These are phyloP conservation scores for Aspergillus ochraceus DNA, from an alignment of 2,329 filamentous ascomycete genomes.

Conservation along the genomic window DNA sequence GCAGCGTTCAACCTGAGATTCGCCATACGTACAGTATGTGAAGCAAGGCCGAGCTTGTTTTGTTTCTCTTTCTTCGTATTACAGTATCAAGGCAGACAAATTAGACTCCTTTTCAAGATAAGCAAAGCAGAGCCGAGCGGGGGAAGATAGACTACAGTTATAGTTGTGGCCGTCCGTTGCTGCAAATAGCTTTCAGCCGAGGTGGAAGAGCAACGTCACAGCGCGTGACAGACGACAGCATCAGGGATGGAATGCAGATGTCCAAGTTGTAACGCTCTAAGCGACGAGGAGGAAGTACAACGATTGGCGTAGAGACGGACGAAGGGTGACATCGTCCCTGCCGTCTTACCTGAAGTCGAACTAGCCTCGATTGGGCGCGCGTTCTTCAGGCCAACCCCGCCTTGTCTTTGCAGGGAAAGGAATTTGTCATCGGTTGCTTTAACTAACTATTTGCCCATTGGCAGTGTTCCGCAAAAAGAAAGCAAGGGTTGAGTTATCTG, in stretches of 20 bases:
- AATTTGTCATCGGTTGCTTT: background rate
- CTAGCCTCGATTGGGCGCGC: background rate
- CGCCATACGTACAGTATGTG: constrained; percentile 24
- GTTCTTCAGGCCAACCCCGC: background rate
- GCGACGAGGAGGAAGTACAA: background rate
- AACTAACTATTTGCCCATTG: background rate
- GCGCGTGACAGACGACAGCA: background rate
- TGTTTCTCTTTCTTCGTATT: background rate
- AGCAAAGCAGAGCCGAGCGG: background rate
- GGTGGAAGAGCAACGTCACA: background rate
- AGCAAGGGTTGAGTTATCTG: background rate
- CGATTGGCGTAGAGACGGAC: background rate
- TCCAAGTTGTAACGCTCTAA: background rate
- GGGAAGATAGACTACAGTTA: background rate
- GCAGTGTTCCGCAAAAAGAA: background rate
- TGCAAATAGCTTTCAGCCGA: background rate
- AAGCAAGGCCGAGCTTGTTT: background rate
- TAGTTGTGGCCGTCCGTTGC: background rate
- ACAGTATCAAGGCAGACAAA: background rate
- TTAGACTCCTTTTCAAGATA: background rate
- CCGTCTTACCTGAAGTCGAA: constrained; percentile 1
- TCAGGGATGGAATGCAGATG: background rate
- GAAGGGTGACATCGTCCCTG: constrained; percentile 10
- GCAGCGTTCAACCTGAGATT: constrained; percentile 26
- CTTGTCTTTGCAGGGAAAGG: background rate